Conservation (phyloP, 306 rosid species). For the Cucumis cinereus region DNA sequence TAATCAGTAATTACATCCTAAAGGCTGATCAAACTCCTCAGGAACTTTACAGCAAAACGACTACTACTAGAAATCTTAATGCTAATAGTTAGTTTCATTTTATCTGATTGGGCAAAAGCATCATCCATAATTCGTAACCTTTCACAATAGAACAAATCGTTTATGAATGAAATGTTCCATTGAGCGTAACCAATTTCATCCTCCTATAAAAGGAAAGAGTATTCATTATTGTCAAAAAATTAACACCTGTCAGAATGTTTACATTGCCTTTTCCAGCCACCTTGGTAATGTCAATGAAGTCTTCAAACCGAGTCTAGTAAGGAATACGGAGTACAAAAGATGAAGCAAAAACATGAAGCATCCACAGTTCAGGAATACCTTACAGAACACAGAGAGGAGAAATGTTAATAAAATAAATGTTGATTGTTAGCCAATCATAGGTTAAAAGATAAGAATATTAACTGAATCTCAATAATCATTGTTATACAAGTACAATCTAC, state of each 20-base stretch:
- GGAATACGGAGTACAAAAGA: conserved; percentile 68
- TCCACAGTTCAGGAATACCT: conserved; percentile 72
- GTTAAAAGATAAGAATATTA: background rate
- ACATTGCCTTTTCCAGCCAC: conserved; percentile 76
- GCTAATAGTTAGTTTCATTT: background rate
- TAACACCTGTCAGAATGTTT: background rate
- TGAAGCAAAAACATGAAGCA: conserved; percentile 81
- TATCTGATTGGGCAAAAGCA: background rate
- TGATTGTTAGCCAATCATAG: background rate
- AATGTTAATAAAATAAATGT: conserved; percentile 1
- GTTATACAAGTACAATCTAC: background rate
- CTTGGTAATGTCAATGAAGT: conserved; percentile 68
- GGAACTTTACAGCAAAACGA: background rate
- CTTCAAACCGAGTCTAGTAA: conserved; percentile 78
- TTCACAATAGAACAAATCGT: background rate
- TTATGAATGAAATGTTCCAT: background rate
- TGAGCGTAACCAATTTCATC: background rate
- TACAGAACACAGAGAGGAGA: conserved; percentile 8
- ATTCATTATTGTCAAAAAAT: background rate
- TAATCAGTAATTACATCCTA: background rate
- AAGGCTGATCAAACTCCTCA: background rate
- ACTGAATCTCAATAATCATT: background rate
- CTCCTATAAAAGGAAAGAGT: background rate
- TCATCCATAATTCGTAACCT: background rate
- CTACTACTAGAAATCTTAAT: background rate